Evolutionary conservation across 1,284 basidiomycete species (phyloP), one percentile per base, ranked within the genome.

Genomic region (Moesziomyces sp.): DNA sequence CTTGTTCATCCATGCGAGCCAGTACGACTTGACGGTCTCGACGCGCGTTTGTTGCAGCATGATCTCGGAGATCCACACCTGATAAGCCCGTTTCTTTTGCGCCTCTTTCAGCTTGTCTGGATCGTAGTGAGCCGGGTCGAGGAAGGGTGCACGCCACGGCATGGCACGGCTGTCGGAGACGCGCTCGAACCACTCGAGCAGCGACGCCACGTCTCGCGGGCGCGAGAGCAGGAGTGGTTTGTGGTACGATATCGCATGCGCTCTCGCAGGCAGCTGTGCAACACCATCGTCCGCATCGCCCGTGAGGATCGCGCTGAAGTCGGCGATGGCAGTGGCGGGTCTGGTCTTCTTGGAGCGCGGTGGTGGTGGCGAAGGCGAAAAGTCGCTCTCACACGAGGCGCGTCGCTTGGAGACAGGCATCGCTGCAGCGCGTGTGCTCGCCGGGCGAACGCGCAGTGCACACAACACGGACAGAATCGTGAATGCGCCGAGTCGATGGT

Each of bases 1-100:
- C 24, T 69, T 68, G 6, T 54, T 46, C 71, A 80, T 80, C 82
- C 82, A 83, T n/a, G 60, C 64, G n/a, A 58, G 47, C 72, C 72
- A 84, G 58, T 80, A 83, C 13, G 52, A 51, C 28, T 76, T 77
- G 52, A 84, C 79, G 3, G 79, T 82, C 46, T 72, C 68, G n/a
- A 82, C 81, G 14, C 73, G 94, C 0, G 96, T 98, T 84, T 99
- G 96, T 83, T 99, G 96, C 7, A 97, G 88, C 96, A 98, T 98
- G 71, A 97, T 91, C 84, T 97, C 94, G 13, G 91, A 93, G 46
- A 97, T 87, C 91, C 91, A 93, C 13, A 93, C 91, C 90, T 93
- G 67, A 43, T 63, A 83, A 16, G 83, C 61, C 21, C 71, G 58
- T 23, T 52, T 51, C 52, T 68, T 66, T 64, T 77, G 53, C 46